phyloP scores from a whole-genome alignment of 2,329 filamentous ascomycete species.

The Fusarium abutilonis region DNA sequence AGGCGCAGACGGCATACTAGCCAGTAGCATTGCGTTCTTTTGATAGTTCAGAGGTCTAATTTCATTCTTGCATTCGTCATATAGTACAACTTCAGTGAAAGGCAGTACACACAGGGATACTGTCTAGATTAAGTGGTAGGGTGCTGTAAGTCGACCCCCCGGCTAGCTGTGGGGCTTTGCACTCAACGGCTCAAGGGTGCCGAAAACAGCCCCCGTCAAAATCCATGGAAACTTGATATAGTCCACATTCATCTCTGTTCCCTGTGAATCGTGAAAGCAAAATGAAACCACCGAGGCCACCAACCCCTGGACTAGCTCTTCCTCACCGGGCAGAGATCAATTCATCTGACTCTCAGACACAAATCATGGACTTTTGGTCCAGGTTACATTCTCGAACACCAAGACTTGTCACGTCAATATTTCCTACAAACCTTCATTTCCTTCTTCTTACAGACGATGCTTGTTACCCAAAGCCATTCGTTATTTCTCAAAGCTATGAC shows the following conservation, averaged over 20 bases:
- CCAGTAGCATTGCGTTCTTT: not conserved
- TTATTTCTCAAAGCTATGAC: not conserved
- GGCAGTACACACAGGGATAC: not conserved
- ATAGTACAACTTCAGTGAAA: not conserved
- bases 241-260: not conserved
- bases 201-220: not conserved
- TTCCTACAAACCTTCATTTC: not conserved
- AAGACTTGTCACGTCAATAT: not conserved
- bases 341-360: not conserved
- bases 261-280: not conserved
- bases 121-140: not conserved
- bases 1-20: not conserved
- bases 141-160: not conserved
- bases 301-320: not conserved
- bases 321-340: not conserved
- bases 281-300: conserved; percentile 1
- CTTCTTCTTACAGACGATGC: not conserved
- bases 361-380: conserved; percentile 3
- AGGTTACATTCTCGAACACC: not conserved
- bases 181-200: not conserved
- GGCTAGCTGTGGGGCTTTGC: not conserved
- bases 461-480: not conserved
- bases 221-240: not conserved
- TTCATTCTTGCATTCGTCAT: not conserved
- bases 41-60: not conserved